Conservation (phyloP, 2,329 filamentous ascomycete species). For the Ceratocystis variospora region DNA sequence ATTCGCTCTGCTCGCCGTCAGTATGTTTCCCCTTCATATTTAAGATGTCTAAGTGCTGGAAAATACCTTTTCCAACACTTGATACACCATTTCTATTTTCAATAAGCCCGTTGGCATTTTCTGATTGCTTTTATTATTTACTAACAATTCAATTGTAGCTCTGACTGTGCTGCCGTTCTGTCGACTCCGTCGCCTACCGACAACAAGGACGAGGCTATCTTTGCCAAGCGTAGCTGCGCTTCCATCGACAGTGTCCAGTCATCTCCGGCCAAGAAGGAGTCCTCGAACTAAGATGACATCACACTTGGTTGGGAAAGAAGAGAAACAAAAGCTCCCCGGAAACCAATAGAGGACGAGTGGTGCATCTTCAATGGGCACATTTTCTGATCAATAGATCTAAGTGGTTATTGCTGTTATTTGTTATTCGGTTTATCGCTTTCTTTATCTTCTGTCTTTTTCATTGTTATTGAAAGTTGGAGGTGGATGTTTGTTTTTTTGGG, state of each 20-base stretch:
- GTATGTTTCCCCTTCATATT: conserved; percentile 6
- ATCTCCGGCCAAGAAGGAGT: conserved; percentile 32
- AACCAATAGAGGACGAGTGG: not conserved
- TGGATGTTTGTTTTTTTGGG: conserved; percentile 1
- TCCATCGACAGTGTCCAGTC: conserved; percentile 34
- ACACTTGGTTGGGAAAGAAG: conserved; percentile 2
- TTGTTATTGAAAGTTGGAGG: conserved; percentile 6
- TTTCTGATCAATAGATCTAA: conserved; percentile 4
- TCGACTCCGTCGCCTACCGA: conserved; percentile 33
- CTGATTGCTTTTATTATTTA: conserved; percentile 19
- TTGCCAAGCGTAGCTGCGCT: conserved; percentile 37
- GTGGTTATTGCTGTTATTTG: conserved; percentile 8
- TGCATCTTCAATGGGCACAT: not conserved
- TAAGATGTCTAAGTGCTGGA: not conserved
- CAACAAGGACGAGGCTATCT: conserved; percentile 41
- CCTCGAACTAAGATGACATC: conserved; percentile 8
- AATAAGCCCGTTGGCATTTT: not conserved
- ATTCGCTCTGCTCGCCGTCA: conserved; percentile 12
- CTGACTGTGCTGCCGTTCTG: conserved; percentile 27
- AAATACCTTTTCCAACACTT: conserved; percentile 22
- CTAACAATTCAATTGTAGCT: conserved; percentile 31
- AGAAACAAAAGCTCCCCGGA: not conserved
- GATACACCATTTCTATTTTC: not conserved
- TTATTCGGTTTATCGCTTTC: conserved; percentile 9
- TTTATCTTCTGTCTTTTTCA: conserved; percentile 12